phyloP scores from a whole-genome alignment of 768 basidiomycete species.

The Fibroporia radiculosa region DNA sequence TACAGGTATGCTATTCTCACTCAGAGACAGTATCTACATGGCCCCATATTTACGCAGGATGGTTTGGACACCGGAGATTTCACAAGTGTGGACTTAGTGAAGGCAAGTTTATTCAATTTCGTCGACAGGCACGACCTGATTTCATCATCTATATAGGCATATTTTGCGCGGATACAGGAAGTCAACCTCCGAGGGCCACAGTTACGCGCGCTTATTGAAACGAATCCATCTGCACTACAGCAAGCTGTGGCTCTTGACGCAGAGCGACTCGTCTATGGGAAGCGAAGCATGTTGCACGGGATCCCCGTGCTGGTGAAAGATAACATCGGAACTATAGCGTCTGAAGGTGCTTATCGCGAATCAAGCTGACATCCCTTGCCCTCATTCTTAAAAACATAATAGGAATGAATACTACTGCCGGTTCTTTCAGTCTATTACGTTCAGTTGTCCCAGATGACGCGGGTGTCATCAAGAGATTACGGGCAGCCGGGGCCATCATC shows the following conservation, averaged over 20 bases:
- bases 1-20: conserved; percentile 29
- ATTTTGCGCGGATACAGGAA: conserved; percentile 59
- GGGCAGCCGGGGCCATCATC: conserved; percentile 31
- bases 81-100: conserved; percentile 54
- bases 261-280: conserved; percentile 12
- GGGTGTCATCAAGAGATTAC: conserved; percentile 23
- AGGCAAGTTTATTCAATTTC: conserved; percentile 29
- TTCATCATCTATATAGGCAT: conserved; percentile 41
- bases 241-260: conserved; percentile 35
- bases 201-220: conserved; percentile 52
- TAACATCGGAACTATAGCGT: conserved; percentile 28
- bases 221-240: conserved; percentile 42
- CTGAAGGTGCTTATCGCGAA: conserved; percentile 20
- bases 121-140: not conserved
- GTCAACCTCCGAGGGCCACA: conserved; percentile 55
- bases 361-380: not conserved
- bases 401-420: conserved; percentile 33
- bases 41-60: conserved; percentile 10
- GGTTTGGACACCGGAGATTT: conserved; percentile 45
- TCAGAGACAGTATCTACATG: no score
- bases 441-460: conserved; percentile 29
- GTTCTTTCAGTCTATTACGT: conserved; percentile 26
- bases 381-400: not conserved
- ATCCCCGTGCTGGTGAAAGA: conserved; percentile 32
- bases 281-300: conserved; percentile 25